Evolutionary conservation across 495 filamentous ascomycete genomes (phyloP), one percentile per base, ranked within the genome.

Genomic region (Acidiella bohemica): DNA sequence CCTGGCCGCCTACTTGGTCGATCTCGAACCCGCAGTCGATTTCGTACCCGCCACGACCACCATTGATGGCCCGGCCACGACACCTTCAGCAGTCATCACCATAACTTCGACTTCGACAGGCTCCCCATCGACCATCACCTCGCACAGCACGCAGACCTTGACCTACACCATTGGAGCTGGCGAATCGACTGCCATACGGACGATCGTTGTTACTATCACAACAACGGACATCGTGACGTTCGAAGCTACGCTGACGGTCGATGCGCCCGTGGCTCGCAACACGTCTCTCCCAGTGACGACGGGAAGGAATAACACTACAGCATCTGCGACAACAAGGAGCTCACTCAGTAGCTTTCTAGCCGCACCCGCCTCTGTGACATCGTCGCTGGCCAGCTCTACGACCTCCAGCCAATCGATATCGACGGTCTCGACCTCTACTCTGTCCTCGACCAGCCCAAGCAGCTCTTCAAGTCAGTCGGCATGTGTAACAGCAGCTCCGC

Each of bases 1-100:
- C 3, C 36, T 39, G 10, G 36, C 36, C 8, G 36, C n/a, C 19
- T 39, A 39, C 19, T n/a, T n/a, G n/a, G n/a, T n/a, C n/a, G n/a
- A n/a, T n/a, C n/a, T n/a, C n/a, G n/a, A n/a, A n/a, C n/a, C n/a
- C n/a, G n/a, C n/a, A n/a, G n/a, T n/a, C n/a, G n/a, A n/a, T n/a
- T n/a, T n/a, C n/a, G n/a, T n/a, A n/a, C 4, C 16, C 7, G 28
- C 36, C 13, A 30, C 23, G 16, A 37, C 19, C 17, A 37, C 35
- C 12, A 18, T n/a, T n/a, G n/a, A n/a, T n/a, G n/a, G n/a, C n/a
- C n/a, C n/a, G n/a, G n/a, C n/a, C n/a, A n/a, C n/a, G n/a, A n/a
- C n/a, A n/a, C n/a, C n/a, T n/a, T n/a, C n/a, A n/a, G n/a, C n/a
- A n/a, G n/a, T n/a, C n/a, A n/a, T n/a, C 25, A 7, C n/a, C 25